These are phyloP conservation scores for Endoconidiophora laricicola DNA, from an alignment of 2,329 filamentous ascomycete species.

Conservation along the genomic window DNA sequence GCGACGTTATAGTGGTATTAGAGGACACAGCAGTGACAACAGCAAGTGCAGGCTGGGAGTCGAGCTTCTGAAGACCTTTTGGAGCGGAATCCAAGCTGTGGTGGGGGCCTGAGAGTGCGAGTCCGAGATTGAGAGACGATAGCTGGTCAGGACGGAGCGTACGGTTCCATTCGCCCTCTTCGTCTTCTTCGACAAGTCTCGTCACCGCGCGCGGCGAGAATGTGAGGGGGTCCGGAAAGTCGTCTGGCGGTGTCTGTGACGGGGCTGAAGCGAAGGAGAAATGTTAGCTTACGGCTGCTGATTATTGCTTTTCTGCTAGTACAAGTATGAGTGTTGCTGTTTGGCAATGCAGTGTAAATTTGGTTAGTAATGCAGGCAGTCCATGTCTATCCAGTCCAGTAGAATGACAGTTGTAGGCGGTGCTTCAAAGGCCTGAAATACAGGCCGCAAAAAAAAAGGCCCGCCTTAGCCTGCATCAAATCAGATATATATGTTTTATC, in stretches of 20 bases:
- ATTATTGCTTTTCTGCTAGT: too few relatives aligned
- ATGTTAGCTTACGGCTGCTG: conserved; percentile 8
- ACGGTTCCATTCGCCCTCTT: conserved; percentile 30
- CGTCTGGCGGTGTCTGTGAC: conserved; percentile 43
- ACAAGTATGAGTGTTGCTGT: too few relatives aligned
- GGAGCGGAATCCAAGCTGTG: not conserved
- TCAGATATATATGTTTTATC: too few relatives aligned
- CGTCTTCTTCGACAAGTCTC: conserved; percentile 36
- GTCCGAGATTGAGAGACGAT: conserved; percentile 3
- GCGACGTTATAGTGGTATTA: not conserved
- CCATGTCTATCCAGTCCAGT: too few relatives aligned
- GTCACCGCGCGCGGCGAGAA: conserved; percentile 33
- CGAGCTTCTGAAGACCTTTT: not conserved
- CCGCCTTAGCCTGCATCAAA: too few relatives aligned
- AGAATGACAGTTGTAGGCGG: too few relatives aligned
- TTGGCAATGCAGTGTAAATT: too few relatives aligned
- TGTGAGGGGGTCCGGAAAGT: conserved; percentile 34
- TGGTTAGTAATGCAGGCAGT: too few relatives aligned
- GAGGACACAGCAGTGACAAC: conserved; percentile 1
- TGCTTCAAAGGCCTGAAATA: too few relatives aligned
- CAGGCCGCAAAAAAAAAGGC: too few relatives aligned
- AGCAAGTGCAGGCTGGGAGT: not conserved
- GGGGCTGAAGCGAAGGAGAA: conserved; percentile 26
- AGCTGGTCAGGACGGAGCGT: conserved; percentile 28
- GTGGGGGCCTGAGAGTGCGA: not conserved